phyloP scores from a whole-genome alignment of 139 green algal genomes.

The Coelastrella sp. region DNA sequence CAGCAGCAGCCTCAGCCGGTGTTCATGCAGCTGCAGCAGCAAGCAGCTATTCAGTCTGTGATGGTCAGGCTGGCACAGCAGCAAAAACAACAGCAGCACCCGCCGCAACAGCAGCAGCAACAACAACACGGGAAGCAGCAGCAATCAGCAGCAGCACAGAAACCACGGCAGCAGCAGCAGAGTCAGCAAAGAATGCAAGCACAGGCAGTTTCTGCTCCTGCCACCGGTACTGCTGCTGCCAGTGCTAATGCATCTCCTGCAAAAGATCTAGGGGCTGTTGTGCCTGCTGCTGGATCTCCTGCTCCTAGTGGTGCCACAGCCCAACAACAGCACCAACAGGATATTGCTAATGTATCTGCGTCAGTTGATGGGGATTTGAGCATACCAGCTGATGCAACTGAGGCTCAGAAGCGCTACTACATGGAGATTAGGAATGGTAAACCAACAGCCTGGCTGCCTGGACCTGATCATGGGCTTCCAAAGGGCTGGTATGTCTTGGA shows the following conservation, averaged over 20 bases:
- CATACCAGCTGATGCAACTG: background rate
- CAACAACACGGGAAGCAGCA: slow-evolving; percentile 1
- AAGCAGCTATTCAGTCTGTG: background rate
- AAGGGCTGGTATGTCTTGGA: slow-evolving; percentile 33
- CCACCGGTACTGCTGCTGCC: background rate
- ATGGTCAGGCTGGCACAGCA: background rate
- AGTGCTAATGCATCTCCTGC: no score
- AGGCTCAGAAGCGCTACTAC: slow-evolving; percentile 30
- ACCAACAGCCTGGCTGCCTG: slow-evolving; percentile 14
- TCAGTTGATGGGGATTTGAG: background rate
- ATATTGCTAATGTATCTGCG: background rate
- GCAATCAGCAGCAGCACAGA: background rate
- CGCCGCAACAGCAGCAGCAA: slow-evolving; percentile 3
- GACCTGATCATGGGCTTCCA: background rate
- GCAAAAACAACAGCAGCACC: background rate
- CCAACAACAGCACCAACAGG: no score
- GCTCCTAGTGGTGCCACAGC: background rate
- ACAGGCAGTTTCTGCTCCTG: slow-evolving; percentile 9
- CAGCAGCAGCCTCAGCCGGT: slow-evolving; percentile 21
- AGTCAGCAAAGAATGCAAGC: background rate
- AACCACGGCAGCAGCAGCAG: background rate
- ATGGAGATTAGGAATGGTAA: slow-evolving; percentile 27
- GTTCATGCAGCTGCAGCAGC: background rate
- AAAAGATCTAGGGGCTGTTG: no score
- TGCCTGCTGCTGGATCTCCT: background rate